Percentiles rank a stretch among this genome's conserved stretches.
Evolutionary conservation across 2,329 filamentous ascomycete species (phyloP).

Genomic region (Cercospora zeina): DNA sequence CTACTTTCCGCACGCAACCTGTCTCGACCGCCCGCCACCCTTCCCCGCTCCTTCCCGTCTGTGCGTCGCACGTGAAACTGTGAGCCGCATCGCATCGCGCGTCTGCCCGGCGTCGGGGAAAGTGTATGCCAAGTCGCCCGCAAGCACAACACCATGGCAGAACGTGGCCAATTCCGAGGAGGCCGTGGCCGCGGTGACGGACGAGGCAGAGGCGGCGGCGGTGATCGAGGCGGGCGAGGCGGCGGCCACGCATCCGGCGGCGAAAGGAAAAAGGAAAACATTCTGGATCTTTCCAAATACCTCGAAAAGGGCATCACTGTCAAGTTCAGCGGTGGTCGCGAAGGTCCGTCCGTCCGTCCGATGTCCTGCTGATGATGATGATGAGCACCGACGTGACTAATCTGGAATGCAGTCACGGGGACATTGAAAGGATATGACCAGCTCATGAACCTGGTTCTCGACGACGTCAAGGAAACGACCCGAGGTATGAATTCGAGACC

Average conservation of each 20-base stretch:
- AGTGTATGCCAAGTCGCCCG: slow-evolving; percentile 13
- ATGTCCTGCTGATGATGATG: no score
- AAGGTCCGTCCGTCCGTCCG: slow-evolving; percentile 61
- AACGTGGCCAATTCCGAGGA: slow-evolving; percentile 56
- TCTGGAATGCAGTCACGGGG: slow-evolving; percentile 66
- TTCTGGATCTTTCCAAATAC: slow-evolving; percentile 91
- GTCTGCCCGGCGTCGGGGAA: neutral
- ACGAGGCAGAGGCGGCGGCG: slow-evolving; percentile 45
- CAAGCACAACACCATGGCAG: slow-evolving; percentile 50
- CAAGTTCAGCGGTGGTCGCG: slow-evolving; percentile 93
- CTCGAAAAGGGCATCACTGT: slow-evolving; percentile 95
- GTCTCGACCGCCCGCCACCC: slow-evolving; percentile 4
- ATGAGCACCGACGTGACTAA: no score
- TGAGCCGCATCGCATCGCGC: neutral
- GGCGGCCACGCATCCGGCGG: slow-evolving; percentile 35
- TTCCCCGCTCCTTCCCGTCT: neutral
- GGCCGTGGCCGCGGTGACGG: slow-evolving; percentile 44
- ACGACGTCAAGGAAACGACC: slow-evolving; percentile 88
- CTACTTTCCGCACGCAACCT: neutral
- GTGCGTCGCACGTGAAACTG: slow-evolving; percentile 12
- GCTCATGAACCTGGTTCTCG: slow-evolving; percentile 95
- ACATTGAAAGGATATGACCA: slow-evolving; percentile 94
- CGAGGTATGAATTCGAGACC: slow-evolving; percentile 61
- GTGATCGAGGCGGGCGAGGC: slow-evolving; percentile 39
- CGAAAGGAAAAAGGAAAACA: slow-evolving; percentile 94